Evolutionary conservation across 2,329 filamentous ascomycete species (phyloP).

Genomic region (Sodiomyces alkalinus): DNA sequence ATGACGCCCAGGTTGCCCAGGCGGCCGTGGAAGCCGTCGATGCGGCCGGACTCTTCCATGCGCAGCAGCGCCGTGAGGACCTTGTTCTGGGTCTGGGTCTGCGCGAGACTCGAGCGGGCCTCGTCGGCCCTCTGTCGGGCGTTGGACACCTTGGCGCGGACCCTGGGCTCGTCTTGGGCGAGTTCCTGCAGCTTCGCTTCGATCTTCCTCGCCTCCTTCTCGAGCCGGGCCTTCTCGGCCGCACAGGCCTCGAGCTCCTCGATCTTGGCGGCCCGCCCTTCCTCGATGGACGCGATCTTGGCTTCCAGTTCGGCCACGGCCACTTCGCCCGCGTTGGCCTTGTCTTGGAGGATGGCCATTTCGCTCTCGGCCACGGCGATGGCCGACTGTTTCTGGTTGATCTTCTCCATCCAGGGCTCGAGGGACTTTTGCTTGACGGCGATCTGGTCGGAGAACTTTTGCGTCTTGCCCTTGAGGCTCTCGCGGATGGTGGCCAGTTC

Average conservation of each 20-base stretch:
- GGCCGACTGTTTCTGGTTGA: conserved; percentile 87
- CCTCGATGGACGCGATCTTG: conserved; percentile 61
- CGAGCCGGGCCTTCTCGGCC: conserved; percentile 52
- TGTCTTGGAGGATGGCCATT: conserved; percentile 78
- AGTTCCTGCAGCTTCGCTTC: conserved; percentile 60
- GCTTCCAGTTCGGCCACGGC: conserved; percentile 70
- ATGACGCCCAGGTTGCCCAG: conserved; percentile 90
- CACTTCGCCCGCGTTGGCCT: conserved; percentile 72
- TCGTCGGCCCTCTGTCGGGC: conserved; percentile 93
- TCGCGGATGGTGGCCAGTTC: conserved; percentile 76
- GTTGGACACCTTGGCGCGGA: conserved; percentile 73
- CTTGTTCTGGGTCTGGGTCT: conserved; percentile 83
- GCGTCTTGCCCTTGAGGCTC: conserved; percentile 84
- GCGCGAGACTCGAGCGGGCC: conserved; percentile 76
- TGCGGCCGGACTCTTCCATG: conserved; percentile 87
- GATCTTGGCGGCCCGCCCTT: conserved; percentile 54
- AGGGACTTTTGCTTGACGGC: conserved; percentile 82
- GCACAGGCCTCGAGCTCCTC: conserved; percentile 64
- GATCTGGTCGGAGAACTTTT: conserved; percentile 86
- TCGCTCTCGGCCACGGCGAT: conserved; percentile 94
- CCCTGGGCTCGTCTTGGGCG: conserved; percentile 60
- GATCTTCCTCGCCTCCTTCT: conserved; percentile 59
- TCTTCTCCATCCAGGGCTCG: conserved; percentile 93
- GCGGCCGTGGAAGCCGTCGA: conserved; percentile 91
- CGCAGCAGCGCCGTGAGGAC: conserved; percentile 87